phyloP scores from a whole-genome alignment of 495 filamentous ascomycete species.

The Mytilinidion resinicola region DNA sequence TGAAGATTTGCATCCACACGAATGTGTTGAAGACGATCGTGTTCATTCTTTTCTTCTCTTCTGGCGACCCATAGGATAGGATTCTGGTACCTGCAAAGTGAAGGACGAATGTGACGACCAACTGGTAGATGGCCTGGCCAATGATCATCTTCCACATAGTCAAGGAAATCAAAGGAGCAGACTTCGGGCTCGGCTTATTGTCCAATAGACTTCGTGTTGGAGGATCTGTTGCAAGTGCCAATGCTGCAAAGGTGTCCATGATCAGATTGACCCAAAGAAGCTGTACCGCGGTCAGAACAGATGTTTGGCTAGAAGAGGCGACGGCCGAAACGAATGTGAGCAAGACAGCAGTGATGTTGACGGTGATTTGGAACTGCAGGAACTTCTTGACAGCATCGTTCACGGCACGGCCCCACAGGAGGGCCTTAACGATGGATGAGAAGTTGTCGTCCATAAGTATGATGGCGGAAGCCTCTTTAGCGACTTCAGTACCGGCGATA shows the following conservation, averaged over 20 bases:
- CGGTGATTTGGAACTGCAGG: slow-evolving; percentile 86
- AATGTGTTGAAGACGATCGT: slow-evolving; percentile 88
- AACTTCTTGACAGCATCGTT: slow-evolving; percentile 91
- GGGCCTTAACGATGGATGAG: slow-evolving; percentile 78
- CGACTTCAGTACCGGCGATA: slow-evolving; percentile 82
- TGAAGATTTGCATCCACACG: slow-evolving; percentile 95
- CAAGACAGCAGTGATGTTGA: slow-evolving; percentile 84
- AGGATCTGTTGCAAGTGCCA: slow-evolving; percentile 83
- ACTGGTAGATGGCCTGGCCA: slow-evolving; percentile 75
- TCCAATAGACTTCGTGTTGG: slow-evolving; percentile 64
- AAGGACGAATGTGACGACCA: slow-evolving; percentile 70
- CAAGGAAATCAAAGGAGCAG: slow-evolving; percentile 65
- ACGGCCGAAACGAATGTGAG: slow-evolving; percentile 79
- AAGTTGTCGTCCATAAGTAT: slow-evolving; percentile 95
- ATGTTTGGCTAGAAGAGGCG: slow-evolving; percentile 54
- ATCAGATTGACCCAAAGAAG: slow-evolving; percentile 90
- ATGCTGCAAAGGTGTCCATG: slow-evolving; percentile 93
- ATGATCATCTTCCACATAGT: slow-evolving; percentile 96
- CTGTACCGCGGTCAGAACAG: slow-evolving; percentile 78
- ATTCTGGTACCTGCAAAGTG: slow-evolving; percentile 66
- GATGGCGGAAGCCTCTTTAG: slow-evolving; percentile 89
- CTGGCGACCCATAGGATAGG: slow-evolving; percentile 47
- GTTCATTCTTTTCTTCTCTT: slow-evolving; percentile 44
- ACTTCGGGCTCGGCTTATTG: slow-evolving; percentile 70
- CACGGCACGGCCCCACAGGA: slow-evolving; percentile 82